phyloP scores from a whole-genome alignment of 129 eudicot species.

The Lactuca sativa region DNA sequence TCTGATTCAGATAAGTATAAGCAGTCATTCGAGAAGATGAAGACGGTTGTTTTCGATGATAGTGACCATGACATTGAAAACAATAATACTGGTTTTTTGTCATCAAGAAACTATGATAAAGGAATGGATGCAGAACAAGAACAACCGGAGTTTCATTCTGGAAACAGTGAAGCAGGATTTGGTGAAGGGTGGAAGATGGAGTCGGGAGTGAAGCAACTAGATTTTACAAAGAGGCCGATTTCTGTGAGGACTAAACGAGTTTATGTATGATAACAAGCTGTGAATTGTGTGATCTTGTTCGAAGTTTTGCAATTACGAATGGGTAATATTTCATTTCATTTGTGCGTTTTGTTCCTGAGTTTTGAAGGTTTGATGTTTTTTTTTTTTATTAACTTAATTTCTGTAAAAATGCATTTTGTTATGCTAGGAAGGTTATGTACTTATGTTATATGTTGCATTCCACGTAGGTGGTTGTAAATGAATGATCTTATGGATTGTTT shows the following conservation, averaged over 20 bases:
- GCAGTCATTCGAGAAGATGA: conserved; percentile 23
- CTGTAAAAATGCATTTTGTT: neutral
- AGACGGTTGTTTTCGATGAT: conserved; percentile 40
- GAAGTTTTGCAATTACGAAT: conserved; percentile 13
- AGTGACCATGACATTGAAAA: conserved; percentile 39
- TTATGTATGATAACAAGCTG: conserved; percentile 25
- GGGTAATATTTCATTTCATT: conserved; percentile 2
- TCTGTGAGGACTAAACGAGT: conserved; percentile 55
- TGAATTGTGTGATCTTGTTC: conserved; percentile 5
- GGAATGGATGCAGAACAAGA: conserved; percentile 1
- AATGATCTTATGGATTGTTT: neutral
- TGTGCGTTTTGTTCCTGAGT: conserved; percentile 4
- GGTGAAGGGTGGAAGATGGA: conserved; percentile 16
- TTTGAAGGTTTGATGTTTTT: neutral
- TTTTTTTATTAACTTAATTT: neutral
- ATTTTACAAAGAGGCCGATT: conserved; percentile 40
- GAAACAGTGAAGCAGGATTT: neutral
- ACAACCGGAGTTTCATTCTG: neutral
- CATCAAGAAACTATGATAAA: neutral
- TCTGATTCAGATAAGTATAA: conserved; percentile 15
- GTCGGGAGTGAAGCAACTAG: conserved; percentile 24
- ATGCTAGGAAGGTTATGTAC: neutral
- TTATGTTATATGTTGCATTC: neutral
- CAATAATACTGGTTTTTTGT: neutral
- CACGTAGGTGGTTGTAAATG: neutral